Conservation (phyloP, 208 protist genomes). For the Crithidia thermophila region DNA sequence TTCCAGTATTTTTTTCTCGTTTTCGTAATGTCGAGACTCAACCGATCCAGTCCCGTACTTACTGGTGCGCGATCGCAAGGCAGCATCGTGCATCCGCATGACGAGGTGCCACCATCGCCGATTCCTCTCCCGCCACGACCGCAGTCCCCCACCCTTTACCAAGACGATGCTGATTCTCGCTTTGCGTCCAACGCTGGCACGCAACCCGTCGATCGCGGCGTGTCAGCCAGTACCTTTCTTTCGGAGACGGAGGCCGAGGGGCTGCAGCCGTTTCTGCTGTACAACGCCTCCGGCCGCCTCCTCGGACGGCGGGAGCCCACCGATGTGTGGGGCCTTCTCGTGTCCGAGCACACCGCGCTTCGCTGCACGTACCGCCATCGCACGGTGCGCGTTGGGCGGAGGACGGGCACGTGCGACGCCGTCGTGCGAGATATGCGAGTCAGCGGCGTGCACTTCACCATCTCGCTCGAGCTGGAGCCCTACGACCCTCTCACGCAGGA, state of each 20-base stretch:
- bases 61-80: neutral
- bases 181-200: slow-evolving; percentile 17
- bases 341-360: slow-evolving; percentile 50
- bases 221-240: neutral
- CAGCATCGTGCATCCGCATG: too few species aligned
- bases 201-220: slow-evolving; percentile 20
- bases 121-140: neutral
- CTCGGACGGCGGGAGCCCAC: slow-evolving; percentile 15
- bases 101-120: neutral
- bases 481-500: too few species aligned
- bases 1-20: neutral
- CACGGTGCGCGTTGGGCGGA: slow-evolving; percentile 54
- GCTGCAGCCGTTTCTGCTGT: slow-evolving; percentile 28
- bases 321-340: slow-evolving; percentile 55
- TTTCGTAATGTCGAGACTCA: neutral
- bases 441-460: slow-evolving; percentile 61
- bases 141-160: neutral
- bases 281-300: slow-evolving; percentile 26
- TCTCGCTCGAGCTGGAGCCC: slow-evolving; percentile 50
- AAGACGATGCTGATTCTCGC: neutral
- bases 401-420: slow-evolving; percentile 40
- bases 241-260: neutral
- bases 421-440: slow-evolving; percentile 42
- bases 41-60: neutral
- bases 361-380: slow-evolving; percentile 38